Percentiles rank a stretch among this genome's conserved stretches.
Conservation (phyloP, 1,139 yeast genomes). For the Geotrichum klebahnii region DNA sequence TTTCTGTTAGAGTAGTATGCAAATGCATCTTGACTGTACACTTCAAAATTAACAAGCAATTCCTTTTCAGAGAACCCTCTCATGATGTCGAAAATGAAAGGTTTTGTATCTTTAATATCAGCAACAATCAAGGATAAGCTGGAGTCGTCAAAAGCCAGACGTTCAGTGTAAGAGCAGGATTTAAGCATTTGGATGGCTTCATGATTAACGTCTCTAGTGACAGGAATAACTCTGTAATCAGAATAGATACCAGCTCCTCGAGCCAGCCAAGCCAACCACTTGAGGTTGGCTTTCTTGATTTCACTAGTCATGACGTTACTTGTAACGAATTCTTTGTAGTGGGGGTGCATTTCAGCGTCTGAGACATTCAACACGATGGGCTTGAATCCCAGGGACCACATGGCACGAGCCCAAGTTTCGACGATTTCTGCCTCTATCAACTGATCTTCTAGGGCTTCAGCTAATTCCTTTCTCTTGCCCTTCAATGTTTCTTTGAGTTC, state of each 20-base stretch:
- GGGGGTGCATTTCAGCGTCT: conserved; percentile 28
- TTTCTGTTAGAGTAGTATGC: conserved; percentile 28
- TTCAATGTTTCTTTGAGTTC: not conserved
- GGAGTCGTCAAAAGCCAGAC: conserved; percentile 16
- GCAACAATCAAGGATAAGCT: conserved; percentile 16
- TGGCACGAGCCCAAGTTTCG: conserved; percentile 35
- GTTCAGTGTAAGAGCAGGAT: conserved; percentile 9
- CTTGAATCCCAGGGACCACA: conserved; percentile 37
- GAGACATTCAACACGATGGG: conserved; percentile 32
- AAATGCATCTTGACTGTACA: conserved; percentile 31
- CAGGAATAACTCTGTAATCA: conserved; percentile 32
- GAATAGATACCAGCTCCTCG: conserved; percentile 33
- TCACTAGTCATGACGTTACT: conserved; percentile 5
- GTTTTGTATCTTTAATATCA: conserved; percentile 24
- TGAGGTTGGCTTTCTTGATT: conserved; percentile 16
- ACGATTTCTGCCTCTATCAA: conserved; percentile 27
- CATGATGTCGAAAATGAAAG: conserved; percentile 30
- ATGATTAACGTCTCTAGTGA: conserved; percentile 20
- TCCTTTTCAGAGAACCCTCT: conserved; percentile 22
- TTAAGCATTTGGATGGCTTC: conserved; percentile 19
- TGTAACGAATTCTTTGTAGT: conserved; percentile 24
- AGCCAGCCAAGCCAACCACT: conserved; percentile 34
- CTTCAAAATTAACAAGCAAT: conserved; percentile 29
- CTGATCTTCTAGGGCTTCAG: conserved; percentile 7
- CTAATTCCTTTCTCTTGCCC: not conserved